These are phyloP conservation scores for Epicoccum sorghinum DNA, from an alignment of 2,329 filamentous ascomycete species.

Conservation along the genomic window DNA sequence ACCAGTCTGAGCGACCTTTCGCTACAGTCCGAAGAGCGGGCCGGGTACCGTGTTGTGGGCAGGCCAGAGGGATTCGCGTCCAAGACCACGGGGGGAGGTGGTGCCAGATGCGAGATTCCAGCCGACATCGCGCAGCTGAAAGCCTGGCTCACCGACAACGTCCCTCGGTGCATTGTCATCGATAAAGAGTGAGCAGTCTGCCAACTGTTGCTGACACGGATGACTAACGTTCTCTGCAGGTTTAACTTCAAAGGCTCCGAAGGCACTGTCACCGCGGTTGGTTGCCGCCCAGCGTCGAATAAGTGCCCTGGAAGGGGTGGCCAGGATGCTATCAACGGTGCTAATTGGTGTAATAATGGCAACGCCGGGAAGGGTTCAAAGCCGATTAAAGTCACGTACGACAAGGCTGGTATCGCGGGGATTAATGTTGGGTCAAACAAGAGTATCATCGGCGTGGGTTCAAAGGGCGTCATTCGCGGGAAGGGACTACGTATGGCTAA, in stretches of 20 bases:
- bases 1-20: too few relatives aligned
- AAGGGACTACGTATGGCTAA: conserved; percentile 57
- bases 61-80: conserved; percentile 57
- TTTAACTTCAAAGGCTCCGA: conserved; percentile 62
- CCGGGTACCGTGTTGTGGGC: conserved; percentile 31
- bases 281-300: conserved; percentile 58
- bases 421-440: conserved; percentile 63
- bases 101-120: conserved; percentile 61
- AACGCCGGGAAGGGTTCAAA: conserved; percentile 57
- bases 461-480: conserved; percentile 60
- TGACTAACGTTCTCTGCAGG: background rate
- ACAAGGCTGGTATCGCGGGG: conserved; percentile 57
- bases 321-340: conserved; percentile 63
- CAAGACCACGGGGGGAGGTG: conserved; percentile 66
- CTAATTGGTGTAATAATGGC: conserved; percentile 63
- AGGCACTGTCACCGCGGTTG: conserved; percentile 58
- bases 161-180: conserved; percentile 63
- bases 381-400: conserved; percentile 48
- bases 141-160: conserved; percentile 61
- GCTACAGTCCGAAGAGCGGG: too few relatives aligned
- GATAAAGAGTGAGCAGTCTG: conserved; percentile 46
- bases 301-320: conserved; percentile 60
- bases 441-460: conserved; percentile 60
- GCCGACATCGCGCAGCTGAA: conserved; percentile 61
- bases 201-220: background rate